These are phyloP conservation scores for Pyricularia sp. DNA, from an alignment of 2,329 filamentous ascomycete genomes.

Conservation along the genomic window DNA sequence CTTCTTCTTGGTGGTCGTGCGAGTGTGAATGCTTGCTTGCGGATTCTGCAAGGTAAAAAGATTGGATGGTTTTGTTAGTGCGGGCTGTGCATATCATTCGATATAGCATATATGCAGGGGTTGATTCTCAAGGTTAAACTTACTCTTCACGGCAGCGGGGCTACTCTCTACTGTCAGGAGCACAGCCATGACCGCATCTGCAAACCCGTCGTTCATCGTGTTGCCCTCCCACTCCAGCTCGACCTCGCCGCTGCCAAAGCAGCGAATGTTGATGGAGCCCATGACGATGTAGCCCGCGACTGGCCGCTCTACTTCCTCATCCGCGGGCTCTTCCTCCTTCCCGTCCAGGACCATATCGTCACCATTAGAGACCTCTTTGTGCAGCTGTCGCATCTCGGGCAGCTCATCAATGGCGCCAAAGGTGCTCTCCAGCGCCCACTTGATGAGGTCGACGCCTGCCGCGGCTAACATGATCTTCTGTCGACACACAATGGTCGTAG, in stretches of 20 bases:
- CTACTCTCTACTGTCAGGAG: slow-evolving; percentile 86
- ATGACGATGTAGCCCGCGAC: slow-evolving; percentile 59
- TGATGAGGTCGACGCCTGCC: slow-evolving; percentile 80
- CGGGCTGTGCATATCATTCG: not conserved
- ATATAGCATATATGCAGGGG: not conserved
- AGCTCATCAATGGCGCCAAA: slow-evolving; percentile 75
- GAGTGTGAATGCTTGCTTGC: slow-evolving; percentile 41
- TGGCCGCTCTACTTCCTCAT: slow-evolving; percentile 53
- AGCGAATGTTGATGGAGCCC: slow-evolving; percentile 78
- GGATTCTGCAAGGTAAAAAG: slow-evolving; percentile 35
- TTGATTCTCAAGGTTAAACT: slow-evolving; percentile 16
- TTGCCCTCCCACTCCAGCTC: slow-evolving; percentile 97
- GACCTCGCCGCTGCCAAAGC: slow-evolving; percentile 63
- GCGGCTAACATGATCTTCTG: slow-evolving; percentile 80
- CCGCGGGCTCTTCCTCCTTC: slow-evolving; percentile 19
- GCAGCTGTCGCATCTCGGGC: slow-evolving; percentile 35
- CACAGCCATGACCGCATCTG: slow-evolving; percentile 92
- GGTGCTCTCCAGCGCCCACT: slow-evolving; percentile 86
- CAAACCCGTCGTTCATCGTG: slow-evolving; percentile 92
- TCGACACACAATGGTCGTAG: slow-evolving; percentile 84
- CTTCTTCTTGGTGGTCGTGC: slow-evolving; percentile 23
- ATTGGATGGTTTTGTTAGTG: not conserved
- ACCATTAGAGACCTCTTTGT: slow-evolving; percentile 20
- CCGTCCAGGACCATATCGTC: slow-evolving; percentile 7
- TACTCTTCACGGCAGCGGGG: slow-evolving; percentile 86